Percentiles rank a stretch among this genome's conserved stretches.
Conservation (phyloP, 768 basidiomycete species). For the Mycena olivaceomarginata region DNA sequence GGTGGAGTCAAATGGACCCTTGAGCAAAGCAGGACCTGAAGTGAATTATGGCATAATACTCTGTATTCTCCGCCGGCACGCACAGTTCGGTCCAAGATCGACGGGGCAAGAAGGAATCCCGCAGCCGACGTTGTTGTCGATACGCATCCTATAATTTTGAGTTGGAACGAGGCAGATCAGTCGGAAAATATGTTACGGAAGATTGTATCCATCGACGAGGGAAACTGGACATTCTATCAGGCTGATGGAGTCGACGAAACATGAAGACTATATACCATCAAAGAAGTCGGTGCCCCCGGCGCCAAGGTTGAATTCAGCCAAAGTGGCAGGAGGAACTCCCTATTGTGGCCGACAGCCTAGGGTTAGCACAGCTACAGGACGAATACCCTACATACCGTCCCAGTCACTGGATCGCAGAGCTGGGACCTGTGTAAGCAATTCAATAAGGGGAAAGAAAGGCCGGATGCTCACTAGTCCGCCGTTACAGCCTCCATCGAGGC, state of each 20-base stretch:
- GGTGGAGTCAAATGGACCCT: constrained; percentile 51
- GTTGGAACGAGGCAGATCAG: neutral
- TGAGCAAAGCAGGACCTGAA: constrained; percentile 44
- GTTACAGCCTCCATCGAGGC: constrained; percentile 70
- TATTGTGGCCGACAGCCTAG: neutral
- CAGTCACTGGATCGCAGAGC: constrained; percentile 61
- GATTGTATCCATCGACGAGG: constrained; percentile 21
- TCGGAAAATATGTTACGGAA: neutral
- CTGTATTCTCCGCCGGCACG: constrained; percentile 6
- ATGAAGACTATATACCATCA: constrained; percentile 54
- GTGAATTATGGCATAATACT: neutral
- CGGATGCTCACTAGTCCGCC: constrained; percentile 60
- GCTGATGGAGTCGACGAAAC: too few relatives aligned
- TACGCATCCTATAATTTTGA: constrained; percentile 42
- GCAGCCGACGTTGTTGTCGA: constrained; percentile 57
- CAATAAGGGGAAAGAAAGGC: too few relatives aligned
- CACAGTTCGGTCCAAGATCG: constrained; percentile 66
- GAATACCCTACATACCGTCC: constrained; percentile 41
- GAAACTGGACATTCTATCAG: neutral
- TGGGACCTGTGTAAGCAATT: too few relatives aligned
- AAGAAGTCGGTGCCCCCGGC: constrained; percentile 8
- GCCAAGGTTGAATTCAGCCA: constrained; percentile 60
- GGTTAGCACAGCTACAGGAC: too few relatives aligned
- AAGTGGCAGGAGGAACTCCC: constrained; percentile 80
- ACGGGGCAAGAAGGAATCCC: constrained; percentile 63